Evolutionary conservation across 495 filamentous ascomycete genomes (phyloP), one percentile per base, ranked within the genome.

Genomic region (Penicillium manginii): DNA sequence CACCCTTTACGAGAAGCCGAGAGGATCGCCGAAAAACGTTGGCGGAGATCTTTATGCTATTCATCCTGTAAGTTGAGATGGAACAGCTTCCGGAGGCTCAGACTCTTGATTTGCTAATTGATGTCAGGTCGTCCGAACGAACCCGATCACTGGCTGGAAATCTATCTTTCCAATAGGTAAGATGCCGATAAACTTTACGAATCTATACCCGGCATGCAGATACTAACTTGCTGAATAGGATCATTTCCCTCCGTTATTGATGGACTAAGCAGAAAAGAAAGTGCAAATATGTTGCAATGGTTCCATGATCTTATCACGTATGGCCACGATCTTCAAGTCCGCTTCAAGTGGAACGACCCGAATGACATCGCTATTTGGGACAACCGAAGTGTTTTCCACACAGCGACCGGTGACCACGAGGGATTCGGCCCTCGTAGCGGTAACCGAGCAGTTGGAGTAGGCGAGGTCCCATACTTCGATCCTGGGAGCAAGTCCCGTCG

Each of bases 111-210:
- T 14, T 21, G 15, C 18, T 54, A 31, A 43, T 42, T 22, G 2
- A 15, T n/a, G 37, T 11, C 26, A 61, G 59, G 60, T 90, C 12
- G 74, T 91, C 15, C 83, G 89, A 26, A 91, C 88, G 22, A 89
- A 91, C 68, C 88, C 89, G 0, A 83, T 91, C 2, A 91, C 89
- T 0, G 88, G 89, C 14, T 91, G 89, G 88, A 90, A 89, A 73
- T 76, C 69, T n/a, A 73, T 93, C n/a, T 92, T 88, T 62, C 80
- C 81, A 1, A 76, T 85, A 17, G 86, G 67, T 69, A 51, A 39
- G 51, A 43, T 17, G 11, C 8, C 3, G 8, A 3, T 2, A 15
- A 2, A 12, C 14, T 29, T 17, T 17, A 15, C 11, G 14, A 40
- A 11, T 18, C 33, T 14, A 26, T 14, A n/a, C n/a, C n/a, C n/a